Evolutionary conservation across 2,329 filamentous ascomycete species (phyloP).

Genomic region (Geosmithia morbida): DNA sequence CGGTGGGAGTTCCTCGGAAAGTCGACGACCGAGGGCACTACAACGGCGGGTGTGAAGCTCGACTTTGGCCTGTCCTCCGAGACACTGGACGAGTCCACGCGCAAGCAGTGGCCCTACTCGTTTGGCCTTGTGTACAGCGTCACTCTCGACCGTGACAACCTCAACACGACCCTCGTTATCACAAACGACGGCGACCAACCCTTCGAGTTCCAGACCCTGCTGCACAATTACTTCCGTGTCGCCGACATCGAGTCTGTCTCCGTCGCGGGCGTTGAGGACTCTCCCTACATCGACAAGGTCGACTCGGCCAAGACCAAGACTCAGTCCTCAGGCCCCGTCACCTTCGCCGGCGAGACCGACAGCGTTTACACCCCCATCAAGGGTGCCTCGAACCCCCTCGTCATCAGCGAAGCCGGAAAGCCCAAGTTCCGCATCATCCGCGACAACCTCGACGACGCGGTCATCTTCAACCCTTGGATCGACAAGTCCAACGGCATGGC

Average conservation of each 20-base stretch:
- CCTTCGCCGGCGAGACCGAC: constrained; percentile 69
- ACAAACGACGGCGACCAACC: constrained; percentile 71
- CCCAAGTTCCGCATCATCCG: constrained; percentile 60
- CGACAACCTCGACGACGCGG: constrained; percentile 75
- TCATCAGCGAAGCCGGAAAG: constrained; percentile 48
- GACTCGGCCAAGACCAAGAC: constrained; percentile 50
- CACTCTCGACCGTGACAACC: constrained; percentile 57
- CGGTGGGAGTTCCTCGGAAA: constrained; percentile 92
- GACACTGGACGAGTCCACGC: constrained; percentile 53
- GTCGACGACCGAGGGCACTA: constrained; percentile 34
- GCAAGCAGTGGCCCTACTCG: constrained; percentile 66
- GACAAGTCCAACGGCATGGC: constrained; percentile 70
- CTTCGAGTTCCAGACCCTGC: constrained; percentile 82
- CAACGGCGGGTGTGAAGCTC: constrained; percentile 62
- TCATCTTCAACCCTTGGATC: constrained; percentile 95
- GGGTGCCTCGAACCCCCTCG: constrained; percentile 41
- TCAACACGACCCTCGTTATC: constrained; percentile 74
- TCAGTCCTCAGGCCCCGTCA: constrained; percentile 41
- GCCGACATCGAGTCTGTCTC: constrained; percentile 62
- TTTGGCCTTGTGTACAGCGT: constrained; percentile 93
- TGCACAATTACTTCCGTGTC: constrained; percentile 82
- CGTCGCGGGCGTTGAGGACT: constrained; percentile 62
- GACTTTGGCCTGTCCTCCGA: constrained; percentile 80
- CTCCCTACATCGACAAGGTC: constrained; percentile 75
- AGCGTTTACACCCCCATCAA: constrained; percentile 67